These are phyloP conservation scores for Coccomyxa sp. DNA, from an alignment of 139 green algal genomes.

Conservation along the genomic window DNA sequence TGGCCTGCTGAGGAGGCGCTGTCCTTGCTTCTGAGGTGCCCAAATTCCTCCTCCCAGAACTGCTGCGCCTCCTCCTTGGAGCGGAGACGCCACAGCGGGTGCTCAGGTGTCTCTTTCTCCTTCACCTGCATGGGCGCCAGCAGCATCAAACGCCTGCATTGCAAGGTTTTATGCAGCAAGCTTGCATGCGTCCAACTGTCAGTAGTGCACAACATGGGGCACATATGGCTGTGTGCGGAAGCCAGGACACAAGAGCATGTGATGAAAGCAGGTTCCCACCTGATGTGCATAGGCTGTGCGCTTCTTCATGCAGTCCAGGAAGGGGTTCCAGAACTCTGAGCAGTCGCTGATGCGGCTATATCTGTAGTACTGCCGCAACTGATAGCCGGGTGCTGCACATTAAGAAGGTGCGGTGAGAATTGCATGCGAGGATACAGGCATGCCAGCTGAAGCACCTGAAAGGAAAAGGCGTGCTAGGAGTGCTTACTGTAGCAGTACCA, in stretches of 20 bases:
- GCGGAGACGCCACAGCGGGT: conserved; percentile 31
- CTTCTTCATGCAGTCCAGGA: conserved; percentile 43
- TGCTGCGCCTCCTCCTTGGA: conserved; percentile 19
- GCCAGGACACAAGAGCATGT: neutral
- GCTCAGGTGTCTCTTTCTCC: neutral
- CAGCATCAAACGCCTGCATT: neutral
- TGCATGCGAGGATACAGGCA: neutral
- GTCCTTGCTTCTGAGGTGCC: neutral
- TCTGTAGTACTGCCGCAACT: conserved; percentile 45
- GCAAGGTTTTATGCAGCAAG: neutral
- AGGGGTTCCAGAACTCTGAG: conserved; percentile 26
- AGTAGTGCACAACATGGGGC: neutral
- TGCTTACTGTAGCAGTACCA: conserved; percentile 57
- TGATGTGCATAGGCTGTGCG: conserved; percentile 10
- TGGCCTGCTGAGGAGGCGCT: neutral
- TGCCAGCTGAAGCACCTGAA: neutral
- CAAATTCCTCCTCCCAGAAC: conserved; percentile 19
- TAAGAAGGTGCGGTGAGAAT: neutral
- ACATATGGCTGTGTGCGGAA: neutral
- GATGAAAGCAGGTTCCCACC: neutral
- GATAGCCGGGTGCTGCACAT: conserved; percentile 37
- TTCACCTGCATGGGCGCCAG: neutral
- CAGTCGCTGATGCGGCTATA: conserved; percentile 41
- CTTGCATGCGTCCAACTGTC: neutral
- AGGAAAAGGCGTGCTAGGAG: neutral